phyloP scores from a whole-genome alignment of 1,139 yeast genomes.

The Hyphopichia burtonii region DNA sequence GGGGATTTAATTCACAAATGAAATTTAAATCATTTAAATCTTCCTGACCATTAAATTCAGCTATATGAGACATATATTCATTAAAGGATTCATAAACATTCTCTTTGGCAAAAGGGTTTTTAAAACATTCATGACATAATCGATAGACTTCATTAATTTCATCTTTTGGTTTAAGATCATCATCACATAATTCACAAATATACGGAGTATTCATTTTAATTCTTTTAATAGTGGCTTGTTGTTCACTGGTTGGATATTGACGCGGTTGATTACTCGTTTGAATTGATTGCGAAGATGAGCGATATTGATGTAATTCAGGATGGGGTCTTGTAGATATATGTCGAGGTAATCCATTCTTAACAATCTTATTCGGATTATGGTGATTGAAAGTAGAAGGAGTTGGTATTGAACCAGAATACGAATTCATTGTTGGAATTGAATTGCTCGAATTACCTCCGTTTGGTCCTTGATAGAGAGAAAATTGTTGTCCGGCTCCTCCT shows the following conservation, averaged over 20 bases:
- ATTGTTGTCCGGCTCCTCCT: neutral
- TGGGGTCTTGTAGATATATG: neutral
- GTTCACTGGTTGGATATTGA: constrained; percentile 7
- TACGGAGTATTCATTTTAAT: constrained; percentile 13
- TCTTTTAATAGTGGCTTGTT: constrained; percentile 13
- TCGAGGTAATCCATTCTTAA: neutral
- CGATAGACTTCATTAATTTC: constrained; percentile 23
- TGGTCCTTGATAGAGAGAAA: neutral
- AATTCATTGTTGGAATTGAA: neutral
- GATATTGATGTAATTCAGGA: neutral
- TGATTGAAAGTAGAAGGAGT: neutral
- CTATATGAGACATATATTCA: constrained; percentile 28
- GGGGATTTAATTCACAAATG: constrained; percentile 35
- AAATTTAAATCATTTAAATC: constrained; percentile 32
- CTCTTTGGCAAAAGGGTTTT: constrained; percentile 32
- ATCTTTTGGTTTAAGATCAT: constrained; percentile 21
- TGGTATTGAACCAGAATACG: neutral
- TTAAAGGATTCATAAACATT: constrained; percentile 40
- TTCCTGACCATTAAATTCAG: constrained; percentile 18
- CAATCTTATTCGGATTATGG: neutral
- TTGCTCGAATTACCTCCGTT: neutral
- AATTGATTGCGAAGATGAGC: neutral
- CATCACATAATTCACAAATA: constrained; percentile 28
- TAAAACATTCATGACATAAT: constrained; percentile 27
- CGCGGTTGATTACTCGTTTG: neutral